phyloP scores from a whole-genome alignment of 768 basidiomycete genomes.

The Coprinopsis sp. region DNA sequence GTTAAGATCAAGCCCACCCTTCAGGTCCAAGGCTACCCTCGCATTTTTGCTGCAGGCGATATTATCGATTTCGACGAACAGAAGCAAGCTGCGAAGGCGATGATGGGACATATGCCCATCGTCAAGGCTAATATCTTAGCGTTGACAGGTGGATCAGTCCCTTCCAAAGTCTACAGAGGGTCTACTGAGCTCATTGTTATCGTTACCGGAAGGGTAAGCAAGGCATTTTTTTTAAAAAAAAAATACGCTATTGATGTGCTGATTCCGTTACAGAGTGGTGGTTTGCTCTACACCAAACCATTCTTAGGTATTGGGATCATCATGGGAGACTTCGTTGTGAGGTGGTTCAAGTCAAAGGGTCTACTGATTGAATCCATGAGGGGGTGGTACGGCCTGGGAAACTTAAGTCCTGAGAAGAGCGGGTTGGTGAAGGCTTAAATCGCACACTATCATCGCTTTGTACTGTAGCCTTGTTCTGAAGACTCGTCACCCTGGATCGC shows the following conservation, averaged over 20 bases:
- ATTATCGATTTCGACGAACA: slow-evolving; percentile 17
- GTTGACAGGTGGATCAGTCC: slow-evolving; percentile 9
- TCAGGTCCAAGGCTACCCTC: slow-evolving; percentile 14
- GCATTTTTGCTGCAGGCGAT: slow-evolving; percentile 20
- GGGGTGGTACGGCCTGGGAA: too few species aligned
- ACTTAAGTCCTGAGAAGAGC: too few species aligned
- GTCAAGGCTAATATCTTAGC: slow-evolving; percentile 11
- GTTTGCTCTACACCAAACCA: slow-evolving; percentile 4
- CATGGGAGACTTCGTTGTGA: slow-evolving; percentile 10
- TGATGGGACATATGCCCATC: slow-evolving; percentile 13
- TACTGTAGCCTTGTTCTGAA: too few species aligned
- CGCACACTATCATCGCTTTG: too few species aligned
- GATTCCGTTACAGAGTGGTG: slow-evolving; percentile 6
- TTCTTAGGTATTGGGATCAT: slow-evolving; percentile 13
- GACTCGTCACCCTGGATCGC: too few species aligned
- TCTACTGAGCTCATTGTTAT: slow-evolving; percentile 7
- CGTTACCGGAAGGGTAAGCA: slow-evolving; percentile 10
- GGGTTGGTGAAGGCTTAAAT: too few species aligned
- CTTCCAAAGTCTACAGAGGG: slow-evolving; percentile 10
- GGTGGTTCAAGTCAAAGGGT: slow-evolving; percentile 11
- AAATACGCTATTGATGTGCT: not conserved
- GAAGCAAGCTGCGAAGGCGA: slow-evolving; percentile 18
- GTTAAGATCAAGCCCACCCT: slow-evolving; percentile 45
- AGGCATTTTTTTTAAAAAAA: not conserved
- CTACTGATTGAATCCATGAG: slow-evolving; percentile 8